Conservation (phyloP, 1,139 yeast species). For the Chernovozyma sophiae-reginae region DNA sequence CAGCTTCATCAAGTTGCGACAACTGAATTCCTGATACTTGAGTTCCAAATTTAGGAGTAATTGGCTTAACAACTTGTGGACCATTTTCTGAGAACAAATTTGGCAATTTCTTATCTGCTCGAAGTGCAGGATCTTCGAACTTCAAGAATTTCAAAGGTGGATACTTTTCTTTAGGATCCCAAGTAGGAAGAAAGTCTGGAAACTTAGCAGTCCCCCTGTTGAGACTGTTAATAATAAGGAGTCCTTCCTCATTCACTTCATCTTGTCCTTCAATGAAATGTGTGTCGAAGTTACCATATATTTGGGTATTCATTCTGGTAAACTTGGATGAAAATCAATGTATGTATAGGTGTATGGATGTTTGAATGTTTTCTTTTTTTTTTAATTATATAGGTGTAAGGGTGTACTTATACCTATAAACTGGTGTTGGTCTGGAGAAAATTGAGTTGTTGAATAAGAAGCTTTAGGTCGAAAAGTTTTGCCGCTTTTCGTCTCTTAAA, state of each 20-base stretch:
- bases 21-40: slow-evolving; percentile 59
- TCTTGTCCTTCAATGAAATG: slow-evolving; percentile 39
- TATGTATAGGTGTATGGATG: background rate
- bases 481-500: no score
- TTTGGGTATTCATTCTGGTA: background rate
- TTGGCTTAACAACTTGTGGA: slow-evolving; percentile 19
- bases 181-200: slow-evolving; percentile 43
- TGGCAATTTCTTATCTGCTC: slow-evolving; percentile 53
- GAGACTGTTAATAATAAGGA: slow-evolving; percentile 28
- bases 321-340: no score
- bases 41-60: slow-evolving; percentile 66
- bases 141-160: slow-evolving; percentile 43
- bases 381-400: no score
- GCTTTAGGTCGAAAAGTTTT: no score
- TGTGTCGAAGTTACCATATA: slow-evolving; percentile 31
- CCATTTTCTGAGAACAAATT: slow-evolving; percentile 43
- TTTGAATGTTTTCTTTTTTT: no score
- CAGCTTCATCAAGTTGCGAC: slow-evolving; percentile 46
- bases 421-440: no score
- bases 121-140: slow-evolving; percentile 50
- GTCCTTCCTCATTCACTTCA: slow-evolving; percentile 35
- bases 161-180: slow-evolving; percentile 41
- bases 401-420: no score
- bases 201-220: slow-evolving; percentile 19
- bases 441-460: no score